phyloP scores from a whole-genome alignment of 176 grass and related monocot species.

The Saccharum spontaneum region DNA sequence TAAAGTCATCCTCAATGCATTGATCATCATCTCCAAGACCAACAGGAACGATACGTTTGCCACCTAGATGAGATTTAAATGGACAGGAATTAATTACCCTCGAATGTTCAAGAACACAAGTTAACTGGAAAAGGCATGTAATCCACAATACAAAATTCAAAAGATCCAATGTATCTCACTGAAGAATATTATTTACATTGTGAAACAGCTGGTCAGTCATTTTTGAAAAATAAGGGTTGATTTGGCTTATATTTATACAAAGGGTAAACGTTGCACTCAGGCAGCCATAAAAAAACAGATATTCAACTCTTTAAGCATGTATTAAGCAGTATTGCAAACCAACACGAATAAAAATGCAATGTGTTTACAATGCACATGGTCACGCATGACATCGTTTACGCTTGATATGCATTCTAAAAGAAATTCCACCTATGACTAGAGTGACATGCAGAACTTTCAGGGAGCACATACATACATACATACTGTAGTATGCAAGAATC shows the following conservation, averaged over 20 bases:
- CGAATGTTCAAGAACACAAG: not conserved
- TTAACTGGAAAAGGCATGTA: not conserved
- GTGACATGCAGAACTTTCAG: not conserved
- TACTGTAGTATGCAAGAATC: not conserved
- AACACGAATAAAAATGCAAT: not conserved
- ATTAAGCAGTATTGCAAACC: not conserved
- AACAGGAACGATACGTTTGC: constrained; percentile 65
- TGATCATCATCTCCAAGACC: constrained; percentile 97
- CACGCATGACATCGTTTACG: not conserved
- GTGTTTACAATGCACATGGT: not conserved
- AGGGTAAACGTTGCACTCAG: not conserved
- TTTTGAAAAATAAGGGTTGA: not conserved
- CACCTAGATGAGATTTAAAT: constrained; percentile 56
- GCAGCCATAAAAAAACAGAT: not conserved
- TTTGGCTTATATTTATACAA: not conserved
- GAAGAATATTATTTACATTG: not conserved
- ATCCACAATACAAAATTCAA: not conserved
- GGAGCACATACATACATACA: not conserved
- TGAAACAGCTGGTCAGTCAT: not conserved
- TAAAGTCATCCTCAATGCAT: constrained; percentile 96
- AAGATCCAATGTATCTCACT: not conserved
- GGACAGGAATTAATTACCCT: constrained; percentile 4
- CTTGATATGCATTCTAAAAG: not conserved
- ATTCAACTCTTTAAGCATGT: constrained; percentile 13
- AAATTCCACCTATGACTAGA: not conserved